Evolutionary conservation across 176 grass and related monocot genomes (phyloP), one percentile per base, ranked within the genome.

Genomic region (Aegilops sharonensis): DNA sequence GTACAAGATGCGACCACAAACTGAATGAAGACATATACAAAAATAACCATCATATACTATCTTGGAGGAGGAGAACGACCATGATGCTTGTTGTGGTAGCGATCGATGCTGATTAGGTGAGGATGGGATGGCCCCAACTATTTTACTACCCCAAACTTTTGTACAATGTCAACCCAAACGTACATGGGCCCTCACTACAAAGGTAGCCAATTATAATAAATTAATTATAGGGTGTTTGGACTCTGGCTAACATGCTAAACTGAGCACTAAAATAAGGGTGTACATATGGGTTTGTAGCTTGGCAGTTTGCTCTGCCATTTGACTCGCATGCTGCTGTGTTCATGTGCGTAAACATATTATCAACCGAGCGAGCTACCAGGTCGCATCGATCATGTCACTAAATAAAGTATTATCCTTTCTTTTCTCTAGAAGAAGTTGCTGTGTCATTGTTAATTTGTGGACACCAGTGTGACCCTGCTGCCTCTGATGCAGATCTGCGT

Each of bases 81-180:
- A 57, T 60, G 89, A 74, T 68, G 66, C 85, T 37, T 45, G 43
- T 50, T 67, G 43, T 34, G 66, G 74, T 60, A 45, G 37, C 31
- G 79, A 17, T 66, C 72, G 80, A 39, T 79, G 85, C 43, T 8
- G 80, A 68, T 87, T 91, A 61, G 45, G 89, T 80, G 27, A 70
- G 76, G 79, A 87, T 52, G 48, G 48, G 14, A 52, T 75, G 89
- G 80, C n/a, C 60, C 20, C 27, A 23, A 14, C 45, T 87, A 74
- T 65, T 87, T 42, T 83, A 79, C 66, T 52, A 50, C 5, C 9
- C 1, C 1, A 77, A 56, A 75, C 74, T 67, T 83, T 57, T 45
- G 57, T 59, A 31, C 84, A 90, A 70, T 30, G 80, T 91, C 89
- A 91, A 91, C 79, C 75, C 66, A 24, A 62, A 57, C 18, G 54